These are phyloP conservation scores for Prasinococcaceae sp. DNA, from an alignment of 139 green algal genomes.

Conservation along the genomic window DNA sequence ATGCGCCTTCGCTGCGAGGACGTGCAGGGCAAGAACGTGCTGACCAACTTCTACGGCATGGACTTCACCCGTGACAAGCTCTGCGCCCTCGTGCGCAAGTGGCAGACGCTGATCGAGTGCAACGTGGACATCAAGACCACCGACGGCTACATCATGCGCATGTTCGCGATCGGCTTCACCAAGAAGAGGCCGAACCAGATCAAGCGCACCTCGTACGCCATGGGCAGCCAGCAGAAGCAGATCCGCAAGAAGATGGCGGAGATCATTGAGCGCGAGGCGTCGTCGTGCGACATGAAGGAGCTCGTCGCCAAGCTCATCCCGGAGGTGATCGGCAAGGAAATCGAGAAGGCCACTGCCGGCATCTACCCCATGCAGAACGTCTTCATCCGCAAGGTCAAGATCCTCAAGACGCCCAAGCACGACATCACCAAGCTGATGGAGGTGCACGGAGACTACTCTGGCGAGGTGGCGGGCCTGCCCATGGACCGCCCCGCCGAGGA, in stretches of 20 bases:
- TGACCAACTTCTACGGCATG: conserved; percentile 99
- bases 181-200: conserved; percentile 84
- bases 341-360: conserved; percentile 77
- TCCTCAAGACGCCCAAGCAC: conserved; percentile 95
- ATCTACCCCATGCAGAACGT: conserved; percentile 88
- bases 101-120: conserved; percentile 96
- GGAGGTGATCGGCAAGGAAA: conserved; percentile 95
- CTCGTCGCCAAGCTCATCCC: conserved; percentile 98
- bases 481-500: background rate
- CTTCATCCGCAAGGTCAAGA: conserved; percentile 96
- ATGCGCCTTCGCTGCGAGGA: conserved; percentile 91
- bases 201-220: conserved; percentile 89
- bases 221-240: conserved; percentile 50
- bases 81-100: conserved; percentile 94
- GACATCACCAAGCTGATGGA: conserved; percentile 98
- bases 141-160: conserved; percentile 88
- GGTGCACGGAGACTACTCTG: conserved; percentile 81
- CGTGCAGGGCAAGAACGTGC: conserved; percentile 81
- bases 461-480: too few relatives aligned
- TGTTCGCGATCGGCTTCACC: conserved; percentile 97
- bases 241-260: conserved; percentile 99
- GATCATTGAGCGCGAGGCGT: conserved; percentile 88
- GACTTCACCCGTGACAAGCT: conserved; percentile 99
- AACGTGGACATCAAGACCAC: conserved; percentile 97
- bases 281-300: conserved; percentile 90